Conservation (phyloP, 2,329 filamentous ascomycete species). For the Fusarium nurragi region DNA sequence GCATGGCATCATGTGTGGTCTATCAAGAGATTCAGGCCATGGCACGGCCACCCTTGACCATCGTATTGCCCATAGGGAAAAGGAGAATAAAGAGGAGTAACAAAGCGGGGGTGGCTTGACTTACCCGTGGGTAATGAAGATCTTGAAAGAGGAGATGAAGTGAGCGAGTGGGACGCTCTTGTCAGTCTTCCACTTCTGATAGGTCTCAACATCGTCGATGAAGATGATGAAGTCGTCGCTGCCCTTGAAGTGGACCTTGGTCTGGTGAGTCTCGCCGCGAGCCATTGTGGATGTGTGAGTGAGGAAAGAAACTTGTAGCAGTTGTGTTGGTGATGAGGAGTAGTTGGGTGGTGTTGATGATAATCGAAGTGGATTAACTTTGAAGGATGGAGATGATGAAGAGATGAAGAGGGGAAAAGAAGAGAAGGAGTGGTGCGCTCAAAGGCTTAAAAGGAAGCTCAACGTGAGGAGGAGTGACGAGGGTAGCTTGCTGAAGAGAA, state of each 20-base stretch:
- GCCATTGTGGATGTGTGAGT: slow-evolving; percentile 63
- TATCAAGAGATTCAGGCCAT: not conserved
- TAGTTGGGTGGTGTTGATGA: slow-evolving; percentile 9
- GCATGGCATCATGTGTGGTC: not conserved
- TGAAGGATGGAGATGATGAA: slow-evolving; percentile 26
- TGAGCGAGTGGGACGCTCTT: slow-evolving; percentile 81
- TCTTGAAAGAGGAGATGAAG: slow-evolving; percentile 87
- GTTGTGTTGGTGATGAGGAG: slow-evolving; percentile 22
- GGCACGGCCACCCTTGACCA: not conserved
- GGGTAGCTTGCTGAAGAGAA: slow-evolving; percentile 37
- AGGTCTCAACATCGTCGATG: slow-evolving; percentile 67
- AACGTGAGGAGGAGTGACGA: slow-evolving; percentile 31
- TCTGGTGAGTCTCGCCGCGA: slow-evolving; percentile 74
- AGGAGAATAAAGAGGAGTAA: not conserved
- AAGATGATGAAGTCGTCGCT: slow-evolving; percentile 69
- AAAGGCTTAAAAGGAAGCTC: slow-evolving; percentile 42
- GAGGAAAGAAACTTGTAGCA: slow-evolving; percentile 20
- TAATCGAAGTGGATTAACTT: slow-evolving; percentile 11
- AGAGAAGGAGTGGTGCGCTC: slow-evolving; percentile 5
- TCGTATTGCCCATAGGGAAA: not conserved
- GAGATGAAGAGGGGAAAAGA: slow-evolving; percentile 16
- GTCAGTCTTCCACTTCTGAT: slow-evolving; percentile 86
- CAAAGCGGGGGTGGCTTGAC: slow-evolving; percentile 51
- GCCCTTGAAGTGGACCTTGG: slow-evolving; percentile 90
- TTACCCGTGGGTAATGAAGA: slow-evolving; percentile 90